Evolutionary conservation across 1,284 basidiomycete genomes (phyloP).

Genomic region (Leccinum idahoense): DNA sequence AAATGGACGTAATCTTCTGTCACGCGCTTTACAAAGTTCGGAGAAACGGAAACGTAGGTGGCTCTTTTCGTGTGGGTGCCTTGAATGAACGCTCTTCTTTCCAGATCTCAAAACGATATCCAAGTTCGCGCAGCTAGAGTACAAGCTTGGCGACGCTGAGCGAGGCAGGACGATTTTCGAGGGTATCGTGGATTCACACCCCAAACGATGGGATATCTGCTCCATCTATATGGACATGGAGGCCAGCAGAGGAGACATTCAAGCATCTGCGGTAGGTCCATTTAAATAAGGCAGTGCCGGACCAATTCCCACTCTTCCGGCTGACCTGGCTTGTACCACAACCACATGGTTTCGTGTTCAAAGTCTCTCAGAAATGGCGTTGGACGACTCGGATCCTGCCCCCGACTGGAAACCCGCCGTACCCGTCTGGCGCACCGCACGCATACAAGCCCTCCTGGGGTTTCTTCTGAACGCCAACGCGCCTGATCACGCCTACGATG

Average conservation of each 20-base stretch:
- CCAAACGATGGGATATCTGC: conserved; percentile 95
- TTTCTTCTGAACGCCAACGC: conserved; percentile 25
- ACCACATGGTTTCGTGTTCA: background rate
- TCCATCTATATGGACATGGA: conserved; percentile 97
- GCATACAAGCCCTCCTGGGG: conserved; percentile 14
- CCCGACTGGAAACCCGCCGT: conserved; percentile 10
- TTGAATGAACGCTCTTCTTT: conserved; percentile 2
- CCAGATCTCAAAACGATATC: conserved; percentile 92
- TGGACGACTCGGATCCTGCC: background rate
- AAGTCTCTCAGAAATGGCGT: conserved; percentile 13
- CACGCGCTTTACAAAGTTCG: conserved; percentile 87
- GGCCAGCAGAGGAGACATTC: conserved; percentile 71
- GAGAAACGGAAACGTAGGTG: conserved; percentile 89
- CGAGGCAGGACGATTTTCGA: conserved; percentile 95
- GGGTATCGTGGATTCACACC: conserved; percentile 90
- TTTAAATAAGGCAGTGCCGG: conserved; percentile 2
- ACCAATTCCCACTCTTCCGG: background rate
- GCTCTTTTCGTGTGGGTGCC: background rate
- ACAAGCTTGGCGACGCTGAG: conserved; percentile 90
- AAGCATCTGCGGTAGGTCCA: conserved; percentile 57
- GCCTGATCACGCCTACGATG: conserved; percentile 18
- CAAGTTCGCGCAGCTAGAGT: conserved; percentile 93
- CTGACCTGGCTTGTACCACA: too few species aligned
- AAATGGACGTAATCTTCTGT: conserved; percentile 81
- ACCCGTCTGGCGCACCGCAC: conserved; percentile 7